These are phyloP conservation scores for Picea sitchensis DNA, from an alignment of 75 land plant genomes.

Conservation along the genomic window DNA sequence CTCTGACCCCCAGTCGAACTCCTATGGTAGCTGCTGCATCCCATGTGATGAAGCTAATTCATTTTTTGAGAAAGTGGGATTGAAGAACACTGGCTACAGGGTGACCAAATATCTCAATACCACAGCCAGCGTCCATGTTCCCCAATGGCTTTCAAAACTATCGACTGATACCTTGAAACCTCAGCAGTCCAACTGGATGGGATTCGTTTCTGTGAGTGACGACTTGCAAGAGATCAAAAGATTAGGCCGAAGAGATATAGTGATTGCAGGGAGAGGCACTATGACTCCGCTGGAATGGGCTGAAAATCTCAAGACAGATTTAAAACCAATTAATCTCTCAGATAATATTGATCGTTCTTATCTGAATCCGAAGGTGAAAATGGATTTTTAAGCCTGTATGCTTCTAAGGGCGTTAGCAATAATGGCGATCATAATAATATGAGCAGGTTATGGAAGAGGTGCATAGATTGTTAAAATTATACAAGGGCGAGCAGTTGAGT, in stretches of 20 bases:
- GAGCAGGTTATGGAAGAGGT: no score
- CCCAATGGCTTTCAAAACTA: slow-evolving; percentile 37
- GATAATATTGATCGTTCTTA: no score
- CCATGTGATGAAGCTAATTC: neutral
- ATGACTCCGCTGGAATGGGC: slow-evolving; percentile 67
- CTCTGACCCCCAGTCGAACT: slow-evolving; percentile 1
- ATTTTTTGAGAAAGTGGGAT: slow-evolving; percentile 33
- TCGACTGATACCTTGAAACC: neutral
- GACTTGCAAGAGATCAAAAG: slow-evolving; percentile 15
- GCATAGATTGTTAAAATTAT: no score
- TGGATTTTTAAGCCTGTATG: no score
- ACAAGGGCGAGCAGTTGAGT: no score
- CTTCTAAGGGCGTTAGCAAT: no score
- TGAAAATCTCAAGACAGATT: slow-evolving; percentile 32
- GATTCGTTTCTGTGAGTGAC: slow-evolving; percentile 55
- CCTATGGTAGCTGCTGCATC: neutral
- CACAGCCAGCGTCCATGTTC: slow-evolving; percentile 29
- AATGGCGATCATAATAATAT: no score
- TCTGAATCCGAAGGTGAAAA: neutral
- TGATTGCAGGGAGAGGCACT: slow-evolving; percentile 60
- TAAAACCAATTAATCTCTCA: no score
- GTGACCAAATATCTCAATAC: slow-evolving; percentile 73
- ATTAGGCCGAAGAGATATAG: slow-evolving; percentile 56
- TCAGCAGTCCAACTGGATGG: slow-evolving; percentile 63
- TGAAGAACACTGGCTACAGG: slow-evolving; percentile 49